Base-by-base conservation (phyloP, 192 early-diverging fungal genomes). In the Backusella morwellensis region DNA sequence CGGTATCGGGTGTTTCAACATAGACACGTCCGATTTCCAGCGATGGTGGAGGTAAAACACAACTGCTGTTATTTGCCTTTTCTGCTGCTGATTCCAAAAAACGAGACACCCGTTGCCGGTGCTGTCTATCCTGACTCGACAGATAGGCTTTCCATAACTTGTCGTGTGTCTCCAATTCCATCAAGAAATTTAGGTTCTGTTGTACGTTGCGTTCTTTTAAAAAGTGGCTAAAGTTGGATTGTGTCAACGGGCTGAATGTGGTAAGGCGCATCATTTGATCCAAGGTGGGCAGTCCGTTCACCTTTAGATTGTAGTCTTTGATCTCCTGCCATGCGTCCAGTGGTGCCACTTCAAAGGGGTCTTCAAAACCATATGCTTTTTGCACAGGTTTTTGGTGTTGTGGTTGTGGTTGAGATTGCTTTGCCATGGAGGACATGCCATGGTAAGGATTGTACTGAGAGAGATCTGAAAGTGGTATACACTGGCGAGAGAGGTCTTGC, bases 131-230 rank as follows among this genome's bases (percentile, higher is more conserved):
- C 23, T 69, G 40, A 44, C 72, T 75, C 19, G 69, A 44, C 2
- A 75, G 50, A 66, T 71, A 81, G 0, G 81, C 69, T 29, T 56
- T 74, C 81, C 81, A 86, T 12, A 84, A 40, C 29, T 78, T 75
- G 50, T 86, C 78, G 38, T 86, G 85, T 19, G 81, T 84, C 21
- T 82, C 80, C 2, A 86, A 52, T 71, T 86, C 83, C 32, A 84
- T 66, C 70, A 84, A 78, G 38, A 84, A 84, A 38, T 80, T 84
- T 15, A 86, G 56, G 35, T 80, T 86, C 5, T 82, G 75, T 35
- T 86, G 83, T 34, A 82, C 82, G 35, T 73, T 71, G 14, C 74
- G 70, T 21, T 63, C 35, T 41, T 72, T 63, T 12, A 86, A 56
- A 66, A 82, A 86, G 15, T 73, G 44, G 41, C 77, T 70, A 54